Percentiles rank a stretch among this genome's conserved stretches.
Conservation (phyloP, 108 stramenopile species). For the Skeletonema tropicum region DNA sequence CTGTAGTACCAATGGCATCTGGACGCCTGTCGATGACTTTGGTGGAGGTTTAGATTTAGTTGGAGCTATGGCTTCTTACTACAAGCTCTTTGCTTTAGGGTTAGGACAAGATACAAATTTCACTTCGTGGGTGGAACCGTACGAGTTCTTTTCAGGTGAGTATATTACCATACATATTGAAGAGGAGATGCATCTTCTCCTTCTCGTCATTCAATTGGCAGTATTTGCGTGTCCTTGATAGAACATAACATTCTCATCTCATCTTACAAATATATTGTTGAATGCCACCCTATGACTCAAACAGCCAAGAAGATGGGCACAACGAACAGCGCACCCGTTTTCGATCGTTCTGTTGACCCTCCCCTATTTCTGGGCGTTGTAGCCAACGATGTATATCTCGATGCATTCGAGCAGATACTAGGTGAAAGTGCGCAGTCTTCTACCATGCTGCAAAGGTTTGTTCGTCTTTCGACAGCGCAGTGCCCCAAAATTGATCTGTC, state of each 20-base stretch:
- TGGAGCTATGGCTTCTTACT: constrained; percentile 56
- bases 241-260: not conserved
- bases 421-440: constrained; percentile 29
- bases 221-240: too few relatives aligned
- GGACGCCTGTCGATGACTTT: constrained; percentile 39
- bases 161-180: too few relatives aligned
- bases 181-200: too few relatives aligned
- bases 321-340: constrained; percentile 67
- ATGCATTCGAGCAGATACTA: constrained; percentile 27
- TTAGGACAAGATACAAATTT: constrained; percentile 56
- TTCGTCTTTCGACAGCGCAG: constrained; percentile 30
- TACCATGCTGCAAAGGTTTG: constrained; percentile 32
- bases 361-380: constrained; percentile 40
- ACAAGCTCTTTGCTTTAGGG: constrained; percentile 58
- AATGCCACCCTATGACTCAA: not conserved
- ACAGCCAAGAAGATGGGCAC: constrained; percentile 37
- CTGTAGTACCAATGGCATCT: constrained; percentile 55
- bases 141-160: constrained; percentile 29
- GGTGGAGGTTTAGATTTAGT: constrained; percentile 44
- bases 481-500: constrained; percentile 45
- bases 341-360: constrained; percentile 42
- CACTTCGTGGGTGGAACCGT: constrained; percentile 68
- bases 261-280: not conserved
- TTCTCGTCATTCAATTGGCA: too few relatives aligned
- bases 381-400: constrained; percentile 26